phyloP scores from a whole-genome alignment of 495 filamentous ascomycete species.

The Pyronema domesticum region DNA sequence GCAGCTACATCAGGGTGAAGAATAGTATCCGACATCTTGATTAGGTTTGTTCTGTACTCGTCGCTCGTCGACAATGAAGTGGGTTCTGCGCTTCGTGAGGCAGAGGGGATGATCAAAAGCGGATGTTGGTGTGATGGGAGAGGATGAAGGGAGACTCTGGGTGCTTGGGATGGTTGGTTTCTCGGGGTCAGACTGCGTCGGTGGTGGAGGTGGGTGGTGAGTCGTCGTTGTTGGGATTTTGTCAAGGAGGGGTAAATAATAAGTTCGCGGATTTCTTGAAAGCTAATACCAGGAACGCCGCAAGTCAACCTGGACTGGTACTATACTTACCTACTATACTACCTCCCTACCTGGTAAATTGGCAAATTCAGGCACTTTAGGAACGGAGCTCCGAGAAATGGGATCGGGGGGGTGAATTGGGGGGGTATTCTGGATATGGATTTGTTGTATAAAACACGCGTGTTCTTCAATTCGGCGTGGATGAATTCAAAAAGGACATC shows the following conservation, averaged over 20 bases:
- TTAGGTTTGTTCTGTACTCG: background rate
- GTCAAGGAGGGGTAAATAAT: background rate
- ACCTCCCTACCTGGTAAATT: background rate
- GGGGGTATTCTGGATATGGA: too few species aligned
- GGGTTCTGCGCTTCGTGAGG: background rate
- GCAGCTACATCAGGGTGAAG: conserved; percentile 42
- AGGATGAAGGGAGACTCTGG: background rate
- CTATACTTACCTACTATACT: background rate
- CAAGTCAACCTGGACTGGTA: background rate
- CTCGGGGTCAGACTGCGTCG: background rate
- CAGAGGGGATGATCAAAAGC: background rate
- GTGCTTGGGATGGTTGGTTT: background rate
- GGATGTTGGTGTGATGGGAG: background rate
- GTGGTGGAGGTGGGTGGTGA: background rate
- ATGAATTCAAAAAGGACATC: too few species aligned
- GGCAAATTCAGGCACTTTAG: background rate
- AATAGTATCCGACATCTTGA: conserved; percentile 45
- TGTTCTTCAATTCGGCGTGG: too few species aligned
- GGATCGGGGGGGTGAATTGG: too few species aligned
- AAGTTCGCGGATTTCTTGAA: background rate
- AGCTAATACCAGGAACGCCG: background rate
- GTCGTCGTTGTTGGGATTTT: conserved; percentile 1
- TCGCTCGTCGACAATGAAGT: background rate
- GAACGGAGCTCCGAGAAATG: background rate
- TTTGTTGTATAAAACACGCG: too few species aligned